These are phyloP conservation scores for Metschnikowia peoriensis DNA, from an alignment of 805 yeast genomes.

Conservation along the genomic window DNA sequence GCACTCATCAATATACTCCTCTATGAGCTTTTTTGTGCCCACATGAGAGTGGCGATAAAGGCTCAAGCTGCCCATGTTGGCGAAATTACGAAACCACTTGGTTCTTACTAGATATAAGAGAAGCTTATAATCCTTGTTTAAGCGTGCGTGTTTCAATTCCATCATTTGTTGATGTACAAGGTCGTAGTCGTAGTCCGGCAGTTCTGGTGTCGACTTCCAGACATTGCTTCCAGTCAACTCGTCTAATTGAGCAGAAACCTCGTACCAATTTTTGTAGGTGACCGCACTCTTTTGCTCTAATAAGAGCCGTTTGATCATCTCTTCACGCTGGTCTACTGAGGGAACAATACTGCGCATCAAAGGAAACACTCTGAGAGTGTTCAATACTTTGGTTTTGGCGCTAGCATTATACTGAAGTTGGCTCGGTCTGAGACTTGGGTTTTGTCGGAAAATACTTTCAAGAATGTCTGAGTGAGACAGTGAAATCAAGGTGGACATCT, in stretches of 20 bases:
- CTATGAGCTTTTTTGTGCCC: constrained; percentile 83
- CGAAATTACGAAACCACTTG: constrained; percentile 79
- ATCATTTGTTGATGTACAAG: constrained; percentile 51
- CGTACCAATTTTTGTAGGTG: constrained; percentile 63
- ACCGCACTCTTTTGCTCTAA: constrained; percentile 35
- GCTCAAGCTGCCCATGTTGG: constrained; percentile 79
- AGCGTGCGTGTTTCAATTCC: constrained; percentile 61
- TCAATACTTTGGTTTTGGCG: constrained; percentile 10
- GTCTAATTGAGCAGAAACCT: constrained; percentile 63
- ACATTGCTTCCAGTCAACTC: constrained; percentile 55
- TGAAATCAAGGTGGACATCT: constrained; percentile 5
- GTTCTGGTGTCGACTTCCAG: constrained; percentile 69
- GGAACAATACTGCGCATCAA: constrained; percentile 13
- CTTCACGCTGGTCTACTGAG: constrained; percentile 12
- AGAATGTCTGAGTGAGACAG: constrained; percentile 16
- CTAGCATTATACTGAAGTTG: constrained; percentile 7
- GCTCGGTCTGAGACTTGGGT: constrained; percentile 14
- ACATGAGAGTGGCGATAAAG: constrained; percentile 75
- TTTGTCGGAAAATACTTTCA: constrained; percentile 14
- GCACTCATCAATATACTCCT: constrained; percentile 81
- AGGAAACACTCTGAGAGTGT: constrained; percentile 14
- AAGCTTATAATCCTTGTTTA: constrained; percentile 52
- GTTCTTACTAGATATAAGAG: constrained; percentile 78
- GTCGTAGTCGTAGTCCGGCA: constrained; percentile 71
- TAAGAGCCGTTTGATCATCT: constrained; percentile 23